These are phyloP conservation scores for Skeletonema costatum DNA, from an alignment of 108 stramenopile species.

Conservation along the genomic window DNA sequence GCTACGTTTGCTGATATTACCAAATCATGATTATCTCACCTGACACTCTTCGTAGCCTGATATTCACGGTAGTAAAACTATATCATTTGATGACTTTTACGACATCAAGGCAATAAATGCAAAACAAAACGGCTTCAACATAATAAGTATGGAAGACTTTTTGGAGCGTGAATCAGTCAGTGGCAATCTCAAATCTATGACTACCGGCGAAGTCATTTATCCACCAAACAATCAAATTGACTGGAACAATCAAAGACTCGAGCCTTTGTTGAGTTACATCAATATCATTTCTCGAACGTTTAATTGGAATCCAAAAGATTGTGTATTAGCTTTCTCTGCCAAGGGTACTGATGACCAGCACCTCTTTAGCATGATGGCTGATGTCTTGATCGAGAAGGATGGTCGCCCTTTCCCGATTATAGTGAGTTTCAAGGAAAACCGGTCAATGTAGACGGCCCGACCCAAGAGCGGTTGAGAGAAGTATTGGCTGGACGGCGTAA, in stretches of 20 bases:
- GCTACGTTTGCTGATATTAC: neutral
- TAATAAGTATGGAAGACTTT: constrained; percentile 71
- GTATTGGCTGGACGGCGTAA: constrained; percentile 48
- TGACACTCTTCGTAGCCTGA: constrained; percentile 8
- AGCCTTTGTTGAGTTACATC: constrained; percentile 27
- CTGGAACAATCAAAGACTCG: constrained; percentile 32
- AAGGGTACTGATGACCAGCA: constrained; percentile 12
- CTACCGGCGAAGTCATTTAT: constrained; percentile 1
- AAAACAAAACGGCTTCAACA: constrained; percentile 45
- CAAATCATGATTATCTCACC: neutral
- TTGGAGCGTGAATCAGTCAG: constrained; percentile 46
- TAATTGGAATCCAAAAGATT: constrained; percentile 35
- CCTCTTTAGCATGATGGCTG: constrained; percentile 20
- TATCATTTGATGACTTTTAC: constrained; percentile 47
- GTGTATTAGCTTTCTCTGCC: constrained; percentile 32
- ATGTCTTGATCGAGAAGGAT: constrained; percentile 35
- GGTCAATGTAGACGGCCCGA: constrained; percentile 35
- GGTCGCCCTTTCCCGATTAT: constrained; percentile 36
- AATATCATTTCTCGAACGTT: constrained; percentile 16
- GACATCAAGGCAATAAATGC: constrained; percentile 33
- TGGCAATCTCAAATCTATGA: constrained; percentile 20
- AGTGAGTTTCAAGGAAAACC: constrained; percentile 42
- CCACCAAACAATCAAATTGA: constrained; percentile 25
- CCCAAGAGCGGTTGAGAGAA: constrained; percentile 53
- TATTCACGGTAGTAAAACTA: constrained; percentile 10